Evolutionary conservation across 345 rosid genomes (phyloP).

Genomic region (Ceriops zippeliana): DNA sequence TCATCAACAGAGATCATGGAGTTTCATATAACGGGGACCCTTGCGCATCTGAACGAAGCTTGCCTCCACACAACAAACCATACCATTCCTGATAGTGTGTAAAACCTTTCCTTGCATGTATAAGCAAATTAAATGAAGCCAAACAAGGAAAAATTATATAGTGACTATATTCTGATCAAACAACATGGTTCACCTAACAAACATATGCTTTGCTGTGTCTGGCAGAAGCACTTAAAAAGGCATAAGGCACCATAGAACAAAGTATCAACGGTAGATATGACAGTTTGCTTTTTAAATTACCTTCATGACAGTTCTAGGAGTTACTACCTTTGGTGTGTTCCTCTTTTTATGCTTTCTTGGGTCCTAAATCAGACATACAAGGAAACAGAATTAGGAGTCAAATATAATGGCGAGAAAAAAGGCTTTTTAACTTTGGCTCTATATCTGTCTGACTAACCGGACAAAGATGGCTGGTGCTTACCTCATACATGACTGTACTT

Average conservation of each 20-base stretch:
- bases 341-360: conserved; percentile 50
- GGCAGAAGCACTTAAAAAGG: background rate
- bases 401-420: background rate
- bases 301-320: conserved; percentile 48
- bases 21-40: background rate
- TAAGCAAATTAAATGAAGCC: conserved; percentile 3
- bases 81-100: background rate
- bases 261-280: background rate
- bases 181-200: background rate
- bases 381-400: conserved; percentile 13
- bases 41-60: background rate
- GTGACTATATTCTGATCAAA: background rate
- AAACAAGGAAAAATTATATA: background rate
- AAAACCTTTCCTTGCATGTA: background rate
- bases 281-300: conserved; percentile 27
- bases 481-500: conserved; percentile 77
- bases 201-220: background rate
- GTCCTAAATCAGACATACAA: conserved; percentile 44
- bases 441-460: background rate
- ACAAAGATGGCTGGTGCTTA: conserved; percentile 19
- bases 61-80: conserved; percentile 1
- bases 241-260: background rate
- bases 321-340: conserved; percentile 46
- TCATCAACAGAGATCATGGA: background rate
- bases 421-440: conserved; percentile 5